Conservation (phyloP, 306 rosid species). For the Acacia acuminata region DNA sequence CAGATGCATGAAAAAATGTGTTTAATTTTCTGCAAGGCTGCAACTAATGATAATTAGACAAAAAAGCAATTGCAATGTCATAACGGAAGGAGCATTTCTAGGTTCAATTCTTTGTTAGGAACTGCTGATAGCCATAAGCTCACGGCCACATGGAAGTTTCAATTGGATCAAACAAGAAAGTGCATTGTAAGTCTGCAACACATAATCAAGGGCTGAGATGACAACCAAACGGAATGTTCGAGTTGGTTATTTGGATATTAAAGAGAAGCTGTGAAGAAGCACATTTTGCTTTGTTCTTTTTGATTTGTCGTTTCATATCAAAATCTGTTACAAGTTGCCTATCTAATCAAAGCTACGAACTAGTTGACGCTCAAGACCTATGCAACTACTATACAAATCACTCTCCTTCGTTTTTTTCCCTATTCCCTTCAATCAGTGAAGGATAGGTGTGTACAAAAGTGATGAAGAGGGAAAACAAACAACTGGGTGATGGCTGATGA, state of each 20-base stretch:
- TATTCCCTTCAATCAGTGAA: background rate
- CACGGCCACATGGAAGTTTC: no score
- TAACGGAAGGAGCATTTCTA: no score
- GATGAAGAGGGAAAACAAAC: background rate
- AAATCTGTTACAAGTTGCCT: slow-evolving; percentile 18
- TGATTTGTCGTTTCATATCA: background rate
- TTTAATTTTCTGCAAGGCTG: no score
- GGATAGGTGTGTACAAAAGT: background rate
- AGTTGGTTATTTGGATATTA: background rate
- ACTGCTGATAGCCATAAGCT: no score
- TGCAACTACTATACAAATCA: slow-evolving; percentile 26
- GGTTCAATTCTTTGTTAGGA: no score
- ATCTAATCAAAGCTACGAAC: slow-evolving; percentile 22
- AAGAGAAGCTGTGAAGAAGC: background rate
- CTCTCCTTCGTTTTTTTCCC: slow-evolving; percentile 4
- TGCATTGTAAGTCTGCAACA: background rate
- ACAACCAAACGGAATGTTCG: no score
- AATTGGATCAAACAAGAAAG: background rate
- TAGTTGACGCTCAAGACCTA: slow-evolving; percentile 16
- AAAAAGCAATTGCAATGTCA: no score
- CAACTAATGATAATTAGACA: no score
- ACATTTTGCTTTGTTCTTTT: background rate
- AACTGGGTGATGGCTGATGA: background rate
- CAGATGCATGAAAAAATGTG: no score
- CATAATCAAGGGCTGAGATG: background rate